A percentile compares a stretch with the other conserved stretches of the same genome.
These are phyloP conservation scores for Kwoniella mangroviensis DNA, from an alignment of 768 basidiomycete genomes.

Conservation along the genomic window DNA sequence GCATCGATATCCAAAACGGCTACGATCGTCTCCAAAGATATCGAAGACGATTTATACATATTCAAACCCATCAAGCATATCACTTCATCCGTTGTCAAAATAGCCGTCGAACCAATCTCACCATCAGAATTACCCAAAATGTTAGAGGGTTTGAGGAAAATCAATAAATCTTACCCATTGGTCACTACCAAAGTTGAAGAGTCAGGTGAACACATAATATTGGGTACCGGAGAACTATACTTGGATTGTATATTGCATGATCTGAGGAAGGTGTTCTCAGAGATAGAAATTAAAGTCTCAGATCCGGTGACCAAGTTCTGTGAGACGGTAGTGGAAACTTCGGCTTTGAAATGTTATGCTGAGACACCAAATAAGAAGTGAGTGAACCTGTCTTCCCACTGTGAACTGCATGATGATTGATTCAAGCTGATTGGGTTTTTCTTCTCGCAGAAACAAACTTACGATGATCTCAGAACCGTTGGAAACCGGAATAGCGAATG, in stretches of 20 bases:
- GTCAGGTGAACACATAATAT: constrained; percentile 93
- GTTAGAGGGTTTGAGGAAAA: constrained; percentile 91
- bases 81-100: constrained; percentile 94
- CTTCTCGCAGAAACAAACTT: constrained; percentile 78
- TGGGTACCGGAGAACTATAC: constrained; percentile 96
- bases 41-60: constrained; percentile 85
- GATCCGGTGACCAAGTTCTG: constrained; percentile 98
- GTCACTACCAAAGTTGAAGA: constrained; percentile 96
- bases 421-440: neutral
- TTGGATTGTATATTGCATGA: constrained; percentile 98
- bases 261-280: constrained; percentile 84
- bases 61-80: constrained; percentile 96
- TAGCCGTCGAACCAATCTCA: constrained; percentile 96
- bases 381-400: constrained; percentile 16
- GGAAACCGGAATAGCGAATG: constrained; percentile 92
- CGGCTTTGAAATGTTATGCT: constrained; percentile 96
- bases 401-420: neutral
- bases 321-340: constrained; percentile 97
- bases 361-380: constrained; percentile 92
- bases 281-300: constrained; percentile 99
- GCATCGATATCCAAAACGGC: constrained; percentile 94
- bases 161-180: constrained; percentile 97
- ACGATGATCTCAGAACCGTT: constrained; percentile 99
- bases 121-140: constrained; percentile 99
- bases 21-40: constrained; percentile 70